Base-by-base conservation (phyloP, 1,139 yeast species). In the Yamadazyma triangularis region DNA sequence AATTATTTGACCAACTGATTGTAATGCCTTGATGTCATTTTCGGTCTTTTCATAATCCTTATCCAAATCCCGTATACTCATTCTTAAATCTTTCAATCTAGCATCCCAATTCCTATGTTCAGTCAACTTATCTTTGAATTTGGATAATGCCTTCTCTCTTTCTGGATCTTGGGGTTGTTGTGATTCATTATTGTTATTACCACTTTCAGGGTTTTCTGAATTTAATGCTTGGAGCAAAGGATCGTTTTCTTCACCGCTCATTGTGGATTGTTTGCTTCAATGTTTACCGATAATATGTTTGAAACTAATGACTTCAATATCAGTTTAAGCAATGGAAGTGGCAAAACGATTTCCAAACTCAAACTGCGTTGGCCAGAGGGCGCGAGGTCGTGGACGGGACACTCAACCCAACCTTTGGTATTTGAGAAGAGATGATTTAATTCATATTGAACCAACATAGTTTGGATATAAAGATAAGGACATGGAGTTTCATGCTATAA, bases 91-190 rank as follows among this genome's bases (percentile, higher is more conserved):
- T 58, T 88, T 91, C 50, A 93, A 71, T 51, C 88, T 79, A 26
- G 95, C 86, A 53, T 91, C 97, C 86, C 95, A 88, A 52, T 87
- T 87, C 51, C 95, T 77, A 60, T 93, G 98, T 51, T 91, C 97
- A 47, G 86, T 70, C 47, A 91, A 71, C 60, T 87, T 89, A 55
- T 79, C 83, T 57, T 88, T 88, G 60, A 86, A 85, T 42, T 79
- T 85, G 28, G 72, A 67, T 43, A 91, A 62, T 13, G 96, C 95
- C 47, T 79, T 74, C 41, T 80, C 84, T 48, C 95, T 77, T 47
- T 88, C 95, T 25, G 77, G 79, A 44, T 80, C 89, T 25, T 60
- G 24, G 8, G 38, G 27, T 14, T 35, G 35, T 12, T 19, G 13
- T 5, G 28, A 13, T 21, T 13, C 24, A 9, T 22, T 8, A n/a